phyloP scores from a whole-genome alignment of 2,329 filamentous ascomycete species.

The Fusarium nodosum region DNA sequence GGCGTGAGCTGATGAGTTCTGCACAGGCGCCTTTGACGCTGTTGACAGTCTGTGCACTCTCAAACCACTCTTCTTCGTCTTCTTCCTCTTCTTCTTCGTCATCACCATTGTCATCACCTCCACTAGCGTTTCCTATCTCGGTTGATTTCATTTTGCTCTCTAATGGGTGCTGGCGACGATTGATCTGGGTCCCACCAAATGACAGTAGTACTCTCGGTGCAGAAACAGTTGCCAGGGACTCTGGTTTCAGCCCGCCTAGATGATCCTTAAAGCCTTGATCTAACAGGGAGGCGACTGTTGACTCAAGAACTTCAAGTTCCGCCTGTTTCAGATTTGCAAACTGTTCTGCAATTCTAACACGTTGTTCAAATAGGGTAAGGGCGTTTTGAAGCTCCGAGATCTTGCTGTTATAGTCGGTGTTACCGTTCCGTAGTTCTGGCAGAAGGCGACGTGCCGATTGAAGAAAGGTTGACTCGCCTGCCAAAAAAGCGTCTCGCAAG shows the following conservation, averaged over 20 bases:
- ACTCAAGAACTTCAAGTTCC: slow-evolving; percentile 1
- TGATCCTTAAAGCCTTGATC: slow-evolving; percentile 1
- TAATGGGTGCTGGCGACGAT: neutral
- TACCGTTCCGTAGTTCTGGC: slow-evolving; percentile 8
- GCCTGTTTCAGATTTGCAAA: slow-evolving; percentile 4
- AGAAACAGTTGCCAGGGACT: slow-evolving; percentile 3
- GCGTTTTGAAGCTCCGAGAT: slow-evolving; percentile 1
- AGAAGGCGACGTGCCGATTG: slow-evolving; percentile 3
- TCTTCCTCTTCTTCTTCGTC: neutral
- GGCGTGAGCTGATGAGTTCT: neutral
- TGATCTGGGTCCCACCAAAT: slow-evolving; percentile 2
- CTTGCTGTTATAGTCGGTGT: slow-evolving; percentile 3
- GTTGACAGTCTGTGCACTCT: slow-evolving; percentile 1
- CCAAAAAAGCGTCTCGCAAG: neutral
- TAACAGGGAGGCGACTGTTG: slow-evolving; percentile 1
- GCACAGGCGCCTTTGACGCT: slow-evolving; percentile 1
- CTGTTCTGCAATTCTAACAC: slow-evolving; percentile 7
- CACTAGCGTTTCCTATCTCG: neutral
- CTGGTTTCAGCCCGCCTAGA: slow-evolving; percentile 1
- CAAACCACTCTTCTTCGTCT: slow-evolving; percentile 2
- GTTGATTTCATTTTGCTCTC: slow-evolving; percentile 4
- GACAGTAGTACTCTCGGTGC: slow-evolving; percentile 1
- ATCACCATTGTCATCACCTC: neutral
- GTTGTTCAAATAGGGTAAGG: slow-evolving; percentile 3
- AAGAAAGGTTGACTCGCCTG: neutral